Conservation (phyloP, 2,329 filamentous ascomycete genomes). For the Passalora sequoiae region DNA sequence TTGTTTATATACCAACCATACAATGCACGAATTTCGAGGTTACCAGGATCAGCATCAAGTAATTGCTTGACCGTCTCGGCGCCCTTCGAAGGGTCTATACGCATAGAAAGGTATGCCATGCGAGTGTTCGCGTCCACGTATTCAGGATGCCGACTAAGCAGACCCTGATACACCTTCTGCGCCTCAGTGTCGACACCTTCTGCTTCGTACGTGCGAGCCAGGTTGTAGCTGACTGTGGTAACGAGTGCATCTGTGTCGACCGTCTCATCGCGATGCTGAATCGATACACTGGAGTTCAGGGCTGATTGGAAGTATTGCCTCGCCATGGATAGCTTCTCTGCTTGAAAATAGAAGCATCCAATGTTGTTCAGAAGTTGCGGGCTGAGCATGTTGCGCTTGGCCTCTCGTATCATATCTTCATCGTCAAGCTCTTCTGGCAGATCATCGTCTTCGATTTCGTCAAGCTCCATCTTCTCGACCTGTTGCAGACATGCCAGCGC, state of each 20-base stretch:
- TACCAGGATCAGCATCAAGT: conserved; percentile 74
- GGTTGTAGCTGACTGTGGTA: conserved; percentile 94
- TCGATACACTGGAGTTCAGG: conserved; percentile 77
- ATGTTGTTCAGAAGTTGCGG: conserved; percentile 96
- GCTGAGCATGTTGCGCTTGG: conserved; percentile 71
- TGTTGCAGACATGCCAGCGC: conserved; percentile 87
- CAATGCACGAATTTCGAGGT: conserved; percentile 85
- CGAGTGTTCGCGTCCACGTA: conserved; percentile 89
- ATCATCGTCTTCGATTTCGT: conserved; percentile 68
- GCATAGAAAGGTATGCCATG: conserved; percentile 82
- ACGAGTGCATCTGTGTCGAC: conserved; percentile 84
- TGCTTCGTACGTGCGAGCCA: conserved; percentile 88
- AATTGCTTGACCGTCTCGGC: conserved; percentile 80
- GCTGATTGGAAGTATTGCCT: conserved; percentile 90
- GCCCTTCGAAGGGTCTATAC: conserved; percentile 73
- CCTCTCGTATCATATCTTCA: conserved; percentile 32
- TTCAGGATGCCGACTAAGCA: conserved; percentile 75
- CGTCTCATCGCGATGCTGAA: conserved; percentile 55
- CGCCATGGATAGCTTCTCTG: conserved; percentile 73
- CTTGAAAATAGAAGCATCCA: conserved; percentile 88
- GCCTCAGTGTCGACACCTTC: conserved; percentile 76
- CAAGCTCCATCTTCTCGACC: conserved; percentile 83
- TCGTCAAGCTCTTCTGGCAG: conserved; percentile 46
- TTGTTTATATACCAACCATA: conserved; percentile 96
- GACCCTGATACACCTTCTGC: conserved; percentile 77